Base-by-base conservation (phyloP, 805 yeast species). In the Yarrowia divulgata region DNA sequence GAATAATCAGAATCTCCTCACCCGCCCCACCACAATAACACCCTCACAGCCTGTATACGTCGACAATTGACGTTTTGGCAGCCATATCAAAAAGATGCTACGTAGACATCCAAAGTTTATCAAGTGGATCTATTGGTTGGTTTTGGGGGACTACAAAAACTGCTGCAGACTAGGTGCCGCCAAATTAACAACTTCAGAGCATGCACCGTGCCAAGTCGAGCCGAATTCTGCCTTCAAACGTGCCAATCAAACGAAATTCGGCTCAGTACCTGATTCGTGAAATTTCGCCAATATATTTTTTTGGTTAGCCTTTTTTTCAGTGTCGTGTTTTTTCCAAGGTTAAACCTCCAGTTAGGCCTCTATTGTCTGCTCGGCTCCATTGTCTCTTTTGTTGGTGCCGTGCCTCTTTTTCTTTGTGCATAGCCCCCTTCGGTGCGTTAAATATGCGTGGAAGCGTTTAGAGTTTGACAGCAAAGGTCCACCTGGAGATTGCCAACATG, bases 351-450 rank as follows among this genome's bases (percentile, higher is more conserved):
- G 29, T 29, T 29, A 29, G 10, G 10, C 54, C 10, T 10, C 16
- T 12, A 29, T 48, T 48, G 37, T 48, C 29, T 8, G 16, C 18
- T 8, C 35, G 35, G 18, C 13, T 13, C 37, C 37, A 48, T 48
- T 48, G 54, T 34, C 10, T 8, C 10, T 8, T 3, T 48, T 29
- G 12, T 13, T 16, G 13, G 55, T 49, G 55, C 55, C 55, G 55
- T 49, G 55, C 55, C 55, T 49, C 18, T 49, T 49, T 39, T 32
- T 49, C 55, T 16, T 49, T 49, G 55, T 49, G 13, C 55, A 49
- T 10, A 32, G 39, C 55, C 54, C 29, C 14, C 55, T 49, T 49
- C 55, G 18, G 55, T 49, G 55, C 55, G 19, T 49, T 8, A 8
- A 13, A 5, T 7, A 16, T 23, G 55, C 37, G 35, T 23, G 29